A percentile compares a stretch with the other conserved stretches of the same genome.
Conservation (phyloP, 176 grass and related monocot species). For the Musa beccarii region DNA sequence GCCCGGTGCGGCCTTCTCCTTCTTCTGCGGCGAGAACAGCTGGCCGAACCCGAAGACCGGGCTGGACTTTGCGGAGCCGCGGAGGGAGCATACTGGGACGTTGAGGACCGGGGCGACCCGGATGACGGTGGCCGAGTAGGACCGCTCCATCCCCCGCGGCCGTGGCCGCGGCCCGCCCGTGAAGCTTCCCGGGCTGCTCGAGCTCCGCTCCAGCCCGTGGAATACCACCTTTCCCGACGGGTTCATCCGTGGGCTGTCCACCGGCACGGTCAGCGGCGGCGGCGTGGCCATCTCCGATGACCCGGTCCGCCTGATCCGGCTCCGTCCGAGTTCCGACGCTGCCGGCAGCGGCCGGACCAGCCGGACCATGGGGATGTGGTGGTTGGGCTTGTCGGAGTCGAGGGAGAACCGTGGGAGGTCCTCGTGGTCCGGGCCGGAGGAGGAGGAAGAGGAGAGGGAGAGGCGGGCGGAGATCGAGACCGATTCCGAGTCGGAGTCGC, state of each 20-base stretch:
- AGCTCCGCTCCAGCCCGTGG: constrained; percentile 58
- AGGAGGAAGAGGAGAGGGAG: constrained; percentile 35
- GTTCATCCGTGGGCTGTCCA: constrained; percentile 58
- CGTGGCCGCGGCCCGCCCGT: constrained; percentile 26
- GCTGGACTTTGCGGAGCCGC: constrained; percentile 33
- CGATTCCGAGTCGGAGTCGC: constrained; percentile 18
- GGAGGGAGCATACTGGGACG: constrained; percentile 59
- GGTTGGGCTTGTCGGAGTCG: constrained; percentile 20
- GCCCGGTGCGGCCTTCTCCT: constrained; percentile 2
- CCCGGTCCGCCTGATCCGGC: constrained; percentile 19
- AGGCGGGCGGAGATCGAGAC: constrained; percentile 35
- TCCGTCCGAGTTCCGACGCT: constrained; percentile 14
- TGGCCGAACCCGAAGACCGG: constrained; percentile 55
- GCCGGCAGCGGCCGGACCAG: constrained; percentile 14
- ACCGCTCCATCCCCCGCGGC: constrained; percentile 56
- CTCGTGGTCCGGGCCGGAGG: constrained; percentile 36
- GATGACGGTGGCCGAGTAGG: constrained; percentile 54
- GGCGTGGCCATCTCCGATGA: neutral
- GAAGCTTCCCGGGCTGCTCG: constrained; percentile 45
- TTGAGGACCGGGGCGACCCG: constrained; percentile 61
- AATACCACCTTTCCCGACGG: constrained; percentile 57
- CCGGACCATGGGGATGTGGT: constrained; percentile 38
- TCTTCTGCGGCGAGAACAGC: constrained; percentile 77
- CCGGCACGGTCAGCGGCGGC: constrained; percentile 10
- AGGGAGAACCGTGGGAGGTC: constrained; percentile 14